Evolutionary conservation across 768 basidiomycete genomes (phyloP).

Genomic region (Boletus reticuloceps): DNA sequence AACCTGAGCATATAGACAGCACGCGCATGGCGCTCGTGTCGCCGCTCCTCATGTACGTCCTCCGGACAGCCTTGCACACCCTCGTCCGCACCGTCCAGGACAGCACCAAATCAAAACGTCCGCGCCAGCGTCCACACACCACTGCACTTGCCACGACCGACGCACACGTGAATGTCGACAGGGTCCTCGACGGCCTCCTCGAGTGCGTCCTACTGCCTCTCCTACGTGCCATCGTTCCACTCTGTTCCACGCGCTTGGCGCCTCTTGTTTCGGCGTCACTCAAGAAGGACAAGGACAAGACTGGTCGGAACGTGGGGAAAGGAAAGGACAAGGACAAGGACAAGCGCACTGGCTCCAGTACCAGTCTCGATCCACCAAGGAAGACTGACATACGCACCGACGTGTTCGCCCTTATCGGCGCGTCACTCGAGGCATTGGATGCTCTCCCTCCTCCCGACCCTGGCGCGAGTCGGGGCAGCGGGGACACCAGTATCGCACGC

Average conservation of each 20-base stretch:
- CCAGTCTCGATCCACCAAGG: neutral
- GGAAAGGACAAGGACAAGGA: constrained; percentile 5
- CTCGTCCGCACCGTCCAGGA: constrained; percentile 11
- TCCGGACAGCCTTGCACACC: constrained; percentile 20
- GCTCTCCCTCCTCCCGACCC: constrained; percentile 1
- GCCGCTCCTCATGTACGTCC: constrained; percentile 23
- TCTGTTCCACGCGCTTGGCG: constrained; percentile 20
- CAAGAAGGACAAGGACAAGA: constrained; percentile 10
- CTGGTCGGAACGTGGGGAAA: neutral
- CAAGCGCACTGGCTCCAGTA: neutral
- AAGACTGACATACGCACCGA: constrained; percentile 21
- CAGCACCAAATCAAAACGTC: constrained; percentile 11
- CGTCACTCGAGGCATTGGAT: constrained; percentile 19
- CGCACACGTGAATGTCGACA: constrained; percentile 5
- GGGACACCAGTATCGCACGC: neutral
- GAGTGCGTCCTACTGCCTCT: constrained; percentile 21
- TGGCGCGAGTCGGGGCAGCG: neutral
- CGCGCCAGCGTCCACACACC: neutral
- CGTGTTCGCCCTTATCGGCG: constrained; percentile 21
- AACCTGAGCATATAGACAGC: constrained; percentile 14
- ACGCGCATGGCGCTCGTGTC: constrained; percentile 19
- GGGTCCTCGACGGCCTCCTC: constrained; percentile 16
- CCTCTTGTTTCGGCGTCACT: neutral
- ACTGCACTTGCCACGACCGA: neutral
- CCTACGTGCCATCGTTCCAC: constrained; percentile 16